phyloP scores from a whole-genome alignment of 305 asterid genomes.

The Striga hermonthica region DNA sequence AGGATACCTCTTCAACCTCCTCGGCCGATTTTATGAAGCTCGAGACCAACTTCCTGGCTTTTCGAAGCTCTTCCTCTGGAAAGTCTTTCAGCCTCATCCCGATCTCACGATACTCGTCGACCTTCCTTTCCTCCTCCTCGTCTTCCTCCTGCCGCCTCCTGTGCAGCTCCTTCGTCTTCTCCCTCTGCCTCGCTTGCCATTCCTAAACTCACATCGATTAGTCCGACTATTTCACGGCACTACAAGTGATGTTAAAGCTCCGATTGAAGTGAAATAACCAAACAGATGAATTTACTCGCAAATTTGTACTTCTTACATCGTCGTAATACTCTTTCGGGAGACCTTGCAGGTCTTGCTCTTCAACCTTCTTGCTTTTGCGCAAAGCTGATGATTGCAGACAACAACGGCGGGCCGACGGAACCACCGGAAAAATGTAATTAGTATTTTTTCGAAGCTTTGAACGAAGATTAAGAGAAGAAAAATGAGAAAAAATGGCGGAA shows the following conservation, averaged over 20 bases:
- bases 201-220: constrained; percentile 47
- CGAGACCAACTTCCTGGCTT: constrained; percentile 82
- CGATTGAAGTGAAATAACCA: background rate
- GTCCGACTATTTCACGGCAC: background rate
- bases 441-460: background rate
- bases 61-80: constrained; percentile 68
- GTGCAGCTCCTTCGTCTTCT: constrained; percentile 76
- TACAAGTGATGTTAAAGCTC: background rate
- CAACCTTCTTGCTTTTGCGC: constrained; percentile 52
- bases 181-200: constrained; percentile 95
- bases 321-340: constrained; percentile 82
- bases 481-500: background rate
- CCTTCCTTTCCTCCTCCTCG: constrained; percentile 74
- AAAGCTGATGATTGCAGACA: constrained; percentile 34
- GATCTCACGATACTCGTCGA: constrained; percentile 79
- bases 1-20: constrained; percentile 82
- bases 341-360: constrained; percentile 55
- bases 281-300: background rate
- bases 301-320: constrained; percentile 48
- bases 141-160: constrained; percentile 61
- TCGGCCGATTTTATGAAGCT: constrained; percentile 86
- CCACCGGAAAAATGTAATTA: constrained; percentile 1
- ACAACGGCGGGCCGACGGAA: background rate
- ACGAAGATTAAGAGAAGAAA: background rate
- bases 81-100: constrained; percentile 56